Conservation (phyloP, 176 grass and related monocot species). For the Aechmea fasciata region DNA sequence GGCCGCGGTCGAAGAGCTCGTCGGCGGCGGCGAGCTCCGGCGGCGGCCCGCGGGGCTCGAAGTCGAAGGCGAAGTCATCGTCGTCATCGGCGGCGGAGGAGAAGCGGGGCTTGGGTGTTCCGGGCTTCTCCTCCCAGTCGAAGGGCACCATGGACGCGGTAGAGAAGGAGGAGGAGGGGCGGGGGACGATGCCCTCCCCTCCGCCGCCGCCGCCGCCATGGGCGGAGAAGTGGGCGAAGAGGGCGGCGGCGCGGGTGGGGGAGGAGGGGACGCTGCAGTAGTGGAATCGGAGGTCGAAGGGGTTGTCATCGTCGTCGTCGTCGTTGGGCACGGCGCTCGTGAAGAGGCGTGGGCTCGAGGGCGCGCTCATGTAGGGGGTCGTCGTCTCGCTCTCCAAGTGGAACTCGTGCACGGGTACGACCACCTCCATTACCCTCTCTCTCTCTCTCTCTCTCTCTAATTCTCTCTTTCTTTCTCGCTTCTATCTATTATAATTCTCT, state of each 20-base stretch:
- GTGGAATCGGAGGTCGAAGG: slow-evolving; percentile 57
- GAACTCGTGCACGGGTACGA: slow-evolving; percentile 8
- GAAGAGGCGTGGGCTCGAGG: slow-evolving; percentile 33
- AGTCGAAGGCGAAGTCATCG: slow-evolving; percentile 56
- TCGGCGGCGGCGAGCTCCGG: slow-evolving; percentile 40
- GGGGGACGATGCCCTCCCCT: neutral
- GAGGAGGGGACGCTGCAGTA: slow-evolving; percentile 74
- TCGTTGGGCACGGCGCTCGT: slow-evolving; percentile 1
- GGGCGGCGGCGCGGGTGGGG: slow-evolving; percentile 55
- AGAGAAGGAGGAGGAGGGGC: slow-evolving; percentile 15
- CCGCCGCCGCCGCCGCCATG: neutral
- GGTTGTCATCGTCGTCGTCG: slow-evolving; percentile 43
- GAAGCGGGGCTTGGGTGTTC: slow-evolving; percentile 11
- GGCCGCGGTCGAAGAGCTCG: slow-evolving; percentile 71
- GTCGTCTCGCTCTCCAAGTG: slow-evolving; percentile 5
- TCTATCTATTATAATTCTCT: too few species aligned
- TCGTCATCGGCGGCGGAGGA: neutral
- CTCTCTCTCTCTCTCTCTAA: neutral
- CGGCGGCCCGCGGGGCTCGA: slow-evolving; percentile 38
- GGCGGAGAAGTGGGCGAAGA: slow-evolving; percentile 42
- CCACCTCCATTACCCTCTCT: slow-evolving; percentile 11
- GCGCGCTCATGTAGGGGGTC: slow-evolving; percentile 3
- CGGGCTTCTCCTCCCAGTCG: slow-evolving; percentile 21
- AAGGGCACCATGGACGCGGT: slow-evolving; percentile 25
- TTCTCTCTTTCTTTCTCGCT: neutral